These are phyloP conservation scores for Mallotus repandus DNA, from an alignment of 441 rosid species.

Conservation along the genomic window DNA sequence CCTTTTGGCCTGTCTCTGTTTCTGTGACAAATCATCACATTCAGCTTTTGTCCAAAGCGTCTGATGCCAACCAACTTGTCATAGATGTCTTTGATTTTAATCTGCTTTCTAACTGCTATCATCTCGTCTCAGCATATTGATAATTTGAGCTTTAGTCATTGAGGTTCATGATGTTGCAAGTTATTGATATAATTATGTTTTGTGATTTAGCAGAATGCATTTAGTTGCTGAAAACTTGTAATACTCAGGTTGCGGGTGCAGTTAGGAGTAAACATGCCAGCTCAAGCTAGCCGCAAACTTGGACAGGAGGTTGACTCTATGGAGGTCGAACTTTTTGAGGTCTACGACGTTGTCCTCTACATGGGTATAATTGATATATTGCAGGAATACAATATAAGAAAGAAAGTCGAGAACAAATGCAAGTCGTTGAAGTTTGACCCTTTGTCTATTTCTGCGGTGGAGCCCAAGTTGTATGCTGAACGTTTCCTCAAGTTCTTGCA, in stretches of 20 bases:
- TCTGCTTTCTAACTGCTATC: neutral
- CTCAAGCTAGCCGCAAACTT: slow-evolving; percentile 71
- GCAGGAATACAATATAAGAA: slow-evolving; percentile 78
- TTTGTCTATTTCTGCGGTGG: slow-evolving; percentile 60
- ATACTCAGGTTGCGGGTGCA: slow-evolving; percentile 77
- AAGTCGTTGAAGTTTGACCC: slow-evolving; percentile 73
- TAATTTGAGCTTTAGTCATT: neutral
- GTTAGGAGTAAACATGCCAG: slow-evolving; percentile 98
- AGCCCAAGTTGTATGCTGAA: slow-evolving; percentile 67
- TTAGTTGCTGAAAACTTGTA: slow-evolving; percentile 4
- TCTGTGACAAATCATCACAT: neutral
- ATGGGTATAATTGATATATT: slow-evolving; percentile 91
- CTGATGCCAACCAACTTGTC: neutral
- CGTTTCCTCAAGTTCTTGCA: slow-evolving; percentile 72
- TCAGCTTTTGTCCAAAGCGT: neutral
- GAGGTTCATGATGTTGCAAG: neutral
- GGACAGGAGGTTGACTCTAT: slow-evolving; percentile 38
- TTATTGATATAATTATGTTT: neutral
- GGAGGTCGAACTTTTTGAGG: slow-evolving; percentile 70
- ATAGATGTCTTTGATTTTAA: neutral
- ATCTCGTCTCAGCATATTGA: neutral
- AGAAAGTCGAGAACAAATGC: slow-evolving; percentile 64
- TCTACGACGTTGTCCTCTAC: slow-evolving; percentile 89
- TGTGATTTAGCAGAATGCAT: neutral
- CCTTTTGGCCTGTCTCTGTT: neutral